Evolutionary conservation across 805 yeast species (phyloP).

Genomic region (Metschnikowia arizonensis): DNA sequence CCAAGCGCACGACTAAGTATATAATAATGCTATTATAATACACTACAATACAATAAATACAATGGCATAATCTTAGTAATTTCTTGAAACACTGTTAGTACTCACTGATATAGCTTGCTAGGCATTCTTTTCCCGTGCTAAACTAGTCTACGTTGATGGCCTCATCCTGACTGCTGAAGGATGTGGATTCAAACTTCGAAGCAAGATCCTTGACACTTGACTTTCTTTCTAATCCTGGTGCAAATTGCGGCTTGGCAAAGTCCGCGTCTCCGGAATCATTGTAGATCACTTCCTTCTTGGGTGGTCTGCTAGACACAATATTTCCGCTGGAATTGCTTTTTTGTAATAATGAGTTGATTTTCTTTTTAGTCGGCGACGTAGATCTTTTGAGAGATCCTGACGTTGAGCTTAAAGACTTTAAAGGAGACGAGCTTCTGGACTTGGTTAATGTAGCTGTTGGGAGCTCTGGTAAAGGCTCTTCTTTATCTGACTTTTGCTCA

Average conservation of each 20-base stretch:
- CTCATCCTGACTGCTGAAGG: background rate
- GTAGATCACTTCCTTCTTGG: constrained; percentile 26
- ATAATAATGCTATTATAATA: no score
- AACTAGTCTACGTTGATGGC: background rate
- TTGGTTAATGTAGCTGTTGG: constrained; percentile 22
- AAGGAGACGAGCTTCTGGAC: constrained; percentile 13
- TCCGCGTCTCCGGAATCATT: constrained; percentile 14
- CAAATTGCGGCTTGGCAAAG: constrained; percentile 28
- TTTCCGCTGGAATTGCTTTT: background rate
- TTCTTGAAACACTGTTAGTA: no score
- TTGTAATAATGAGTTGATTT: constrained; percentile 12
- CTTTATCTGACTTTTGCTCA: background rate
- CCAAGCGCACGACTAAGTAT: background rate
- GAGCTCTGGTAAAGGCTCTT: constrained; percentile 9
- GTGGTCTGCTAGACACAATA: constrained; percentile 24
- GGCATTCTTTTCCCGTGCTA: no score
- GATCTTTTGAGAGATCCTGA: constrained; percentile 30
- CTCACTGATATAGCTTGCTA: background rate
- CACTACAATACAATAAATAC: no score
- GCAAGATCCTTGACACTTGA: constrained; percentile 35
- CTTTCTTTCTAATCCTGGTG: constrained; percentile 25
- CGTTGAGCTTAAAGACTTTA: constrained; percentile 7
- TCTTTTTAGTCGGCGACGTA: constrained; percentile 38
- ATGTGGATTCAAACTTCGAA: constrained; percentile 21
- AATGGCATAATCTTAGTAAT: no score